Percentiles rank a stretch among this genome's conserved stretches.
phyloP scores from a whole-genome alignment of 2,329 filamentous ascomycete genomes.

The Microsporum canis region DNA sequence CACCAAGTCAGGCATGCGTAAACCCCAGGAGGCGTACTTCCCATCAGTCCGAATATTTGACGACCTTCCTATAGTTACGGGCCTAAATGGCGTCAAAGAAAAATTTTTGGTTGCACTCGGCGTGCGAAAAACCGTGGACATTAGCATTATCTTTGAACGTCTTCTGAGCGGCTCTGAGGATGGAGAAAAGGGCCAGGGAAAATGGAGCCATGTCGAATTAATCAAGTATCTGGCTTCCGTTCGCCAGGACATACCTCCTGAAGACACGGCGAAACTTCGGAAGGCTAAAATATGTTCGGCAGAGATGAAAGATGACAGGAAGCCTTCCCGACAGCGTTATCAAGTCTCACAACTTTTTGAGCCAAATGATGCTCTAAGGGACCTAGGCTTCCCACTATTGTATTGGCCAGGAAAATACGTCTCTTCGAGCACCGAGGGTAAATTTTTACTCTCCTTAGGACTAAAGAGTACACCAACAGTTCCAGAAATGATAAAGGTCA shows the following conservation, averaged over 20 bases:
- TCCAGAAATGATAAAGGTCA: slow-evolving; percentile 64
- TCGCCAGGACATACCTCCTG: slow-evolving; percentile 69
- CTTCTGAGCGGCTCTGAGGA: slow-evolving; percentile 54
- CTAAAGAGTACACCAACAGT: slow-evolving; percentile 60
- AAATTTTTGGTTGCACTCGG: slow-evolving; percentile 75
- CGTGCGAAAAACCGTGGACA: slow-evolving; percentile 87
- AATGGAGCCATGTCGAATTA: slow-evolving; percentile 88
- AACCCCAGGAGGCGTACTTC: slow-evolving; percentile 79
- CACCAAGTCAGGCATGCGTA: slow-evolving; percentile 81
- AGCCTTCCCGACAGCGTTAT: slow-evolving; percentile 49
- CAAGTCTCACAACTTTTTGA: slow-evolving; percentile 71
- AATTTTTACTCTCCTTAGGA: slow-evolving; percentile 62
- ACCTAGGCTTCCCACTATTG: slow-evolving; percentile 61
- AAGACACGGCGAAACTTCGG: slow-evolving; percentile 68
- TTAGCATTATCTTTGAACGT: slow-evolving; percentile 84
- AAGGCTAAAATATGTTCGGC: slow-evolving; percentile 73
- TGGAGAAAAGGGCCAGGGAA: slow-evolving; percentile 32
- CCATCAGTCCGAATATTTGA: slow-evolving; percentile 89
- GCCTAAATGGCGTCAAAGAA: slow-evolving; percentile 71
- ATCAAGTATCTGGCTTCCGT: slow-evolving; percentile 92
- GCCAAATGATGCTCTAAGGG: slow-evolving; percentile 58
- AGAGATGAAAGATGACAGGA: slow-evolving; percentile 47
- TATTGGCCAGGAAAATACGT: slow-evolving; percentile 71
- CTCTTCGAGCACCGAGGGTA: slow-evolving; percentile 56
- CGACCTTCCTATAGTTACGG: slow-evolving; percentile 71